Evolutionary conservation across 345 rosid species (phyloP).

Genomic region (Cardamine occulta): DNA sequence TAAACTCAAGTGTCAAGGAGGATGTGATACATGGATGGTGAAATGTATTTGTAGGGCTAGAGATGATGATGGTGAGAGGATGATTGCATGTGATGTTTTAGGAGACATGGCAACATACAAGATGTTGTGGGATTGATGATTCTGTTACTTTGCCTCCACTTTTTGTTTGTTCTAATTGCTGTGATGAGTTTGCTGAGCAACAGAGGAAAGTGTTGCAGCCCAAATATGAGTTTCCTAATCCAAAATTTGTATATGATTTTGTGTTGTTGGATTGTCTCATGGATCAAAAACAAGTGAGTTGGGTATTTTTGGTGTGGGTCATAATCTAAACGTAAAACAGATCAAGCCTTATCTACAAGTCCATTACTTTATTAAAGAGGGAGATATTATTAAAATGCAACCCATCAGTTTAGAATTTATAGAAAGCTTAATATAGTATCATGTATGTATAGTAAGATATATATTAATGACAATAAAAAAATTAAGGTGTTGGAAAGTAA

Average conservation of each 20-base stretch:
- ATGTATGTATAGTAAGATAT: no score
- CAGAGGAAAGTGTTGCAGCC: conserved; percentile 42
- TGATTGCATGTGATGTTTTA: conserved; percentile 83
- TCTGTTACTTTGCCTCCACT: conserved; percentile 68
- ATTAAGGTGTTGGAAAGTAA: no score
- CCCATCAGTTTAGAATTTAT: no score
- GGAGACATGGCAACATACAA: conserved; percentile 95
- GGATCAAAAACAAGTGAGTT: neutral
- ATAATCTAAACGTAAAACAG: neutral
- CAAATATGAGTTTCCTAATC: conserved; percentile 39
- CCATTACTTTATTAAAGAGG: neutral
- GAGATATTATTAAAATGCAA: no score
- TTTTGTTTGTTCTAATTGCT: conserved; percentile 72
- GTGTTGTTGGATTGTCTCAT: neutral
- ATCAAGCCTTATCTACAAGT: neutral
- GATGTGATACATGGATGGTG: conserved; percentile 77
- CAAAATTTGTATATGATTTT: neutral
- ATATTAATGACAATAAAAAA: no score
- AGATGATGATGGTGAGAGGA: conserved; percentile 95
- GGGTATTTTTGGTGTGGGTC: neutral
- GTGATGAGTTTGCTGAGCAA: conserved; percentile 52
- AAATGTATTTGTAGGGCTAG: conserved; percentile 72
- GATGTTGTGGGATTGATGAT: conserved; percentile 77
- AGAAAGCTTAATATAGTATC: no score
- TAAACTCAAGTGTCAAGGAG: conserved; percentile 62